These are phyloP conservation scores for Hypoxylon rubiginosum DNA, from an alignment of 2,329 filamentous ascomycete species.

Conservation along the genomic window DNA sequence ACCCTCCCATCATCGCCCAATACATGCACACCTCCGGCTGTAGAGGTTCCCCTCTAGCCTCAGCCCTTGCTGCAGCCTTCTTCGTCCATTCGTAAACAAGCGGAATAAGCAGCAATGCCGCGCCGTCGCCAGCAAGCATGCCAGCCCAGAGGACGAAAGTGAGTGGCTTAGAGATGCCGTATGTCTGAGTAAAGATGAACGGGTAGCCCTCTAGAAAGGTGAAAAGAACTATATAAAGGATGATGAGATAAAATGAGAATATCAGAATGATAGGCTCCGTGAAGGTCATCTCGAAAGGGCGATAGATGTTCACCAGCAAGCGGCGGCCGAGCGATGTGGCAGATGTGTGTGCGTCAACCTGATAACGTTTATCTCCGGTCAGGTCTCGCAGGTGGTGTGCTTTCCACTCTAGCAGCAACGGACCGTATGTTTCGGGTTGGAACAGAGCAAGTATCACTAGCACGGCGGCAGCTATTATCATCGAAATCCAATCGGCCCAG, in stretches of 20 bases:
- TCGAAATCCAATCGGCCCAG: conserved; percentile 57
- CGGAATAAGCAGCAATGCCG: conserved; percentile 48
- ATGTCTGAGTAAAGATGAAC: conserved; percentile 58
- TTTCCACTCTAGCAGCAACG: conserved; percentile 48
- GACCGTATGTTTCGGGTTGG: conserved; percentile 51
- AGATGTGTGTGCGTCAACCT: conserved; percentile 39
- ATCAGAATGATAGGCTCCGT: conserved; percentile 56
- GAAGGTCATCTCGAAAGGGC: conserved; percentile 52
- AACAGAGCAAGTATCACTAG: conserved; percentile 41
- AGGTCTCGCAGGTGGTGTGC: conserved; percentile 45
- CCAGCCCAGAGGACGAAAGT: conserved; percentile 57
- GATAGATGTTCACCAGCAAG: conserved; percentile 42
- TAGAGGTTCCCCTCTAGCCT: conserved; percentile 19
- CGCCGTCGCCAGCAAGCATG: conserved; percentile 55
- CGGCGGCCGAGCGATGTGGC: conserved; percentile 41
- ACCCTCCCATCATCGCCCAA: conserved; percentile 56
- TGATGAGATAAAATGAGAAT: conserved; percentile 61
- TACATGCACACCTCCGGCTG: conserved; percentile 54
- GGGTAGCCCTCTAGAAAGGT: conserved; percentile 63
- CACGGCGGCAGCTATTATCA: conserved; percentile 46
- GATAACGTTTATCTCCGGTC: conserved; percentile 47
- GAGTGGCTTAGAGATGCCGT: conserved; percentile 56
- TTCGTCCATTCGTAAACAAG: conserved; percentile 46
- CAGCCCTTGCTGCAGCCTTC: conserved; percentile 37
- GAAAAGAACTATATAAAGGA: conserved; percentile 65